These are phyloP conservation scores for Delphinella strobiligena DNA, from an alignment of 2,329 filamentous ascomycete species.

Conservation along the genomic window DNA sequence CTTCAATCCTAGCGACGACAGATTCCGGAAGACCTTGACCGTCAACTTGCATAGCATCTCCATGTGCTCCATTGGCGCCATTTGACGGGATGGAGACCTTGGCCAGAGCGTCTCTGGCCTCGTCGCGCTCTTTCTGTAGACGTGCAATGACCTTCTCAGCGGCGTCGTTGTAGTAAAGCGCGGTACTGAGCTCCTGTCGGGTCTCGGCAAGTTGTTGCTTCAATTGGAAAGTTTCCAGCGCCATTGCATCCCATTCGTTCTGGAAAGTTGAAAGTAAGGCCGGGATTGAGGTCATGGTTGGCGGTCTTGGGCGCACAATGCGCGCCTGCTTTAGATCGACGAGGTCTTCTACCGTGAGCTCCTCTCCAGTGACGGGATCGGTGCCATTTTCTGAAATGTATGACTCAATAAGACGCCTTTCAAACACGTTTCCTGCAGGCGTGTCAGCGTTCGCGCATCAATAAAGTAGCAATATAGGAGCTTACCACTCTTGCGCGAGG, in stretches of 20 bases:
- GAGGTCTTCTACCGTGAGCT: conserved; percentile 72
- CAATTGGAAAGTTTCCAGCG: conserved; percentile 82
- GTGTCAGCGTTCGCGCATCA: conserved; percentile 10
- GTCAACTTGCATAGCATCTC: conserved; percentile 91
- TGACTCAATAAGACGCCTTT: conserved; percentile 88
- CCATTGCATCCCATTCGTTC: conserved; percentile 94
- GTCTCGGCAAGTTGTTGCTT: conserved; percentile 83
- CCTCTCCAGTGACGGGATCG: conserved; percentile 80
- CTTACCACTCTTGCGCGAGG: conserved; percentile 86
- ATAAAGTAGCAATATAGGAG: conserved; percentile 10
- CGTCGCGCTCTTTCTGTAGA: conserved; percentile 80
- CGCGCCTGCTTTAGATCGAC: conserved; percentile 74
- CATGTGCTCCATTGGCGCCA: conserved; percentile 38
- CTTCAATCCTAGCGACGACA: conserved; percentile 61
- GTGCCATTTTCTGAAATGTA: conserved; percentile 89
- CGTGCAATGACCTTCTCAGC: conserved; percentile 91
- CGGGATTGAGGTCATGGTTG: conserved; percentile 90
- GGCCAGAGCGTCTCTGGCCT: conserved; percentile 78
- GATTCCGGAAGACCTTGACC: conserved; percentile 61
- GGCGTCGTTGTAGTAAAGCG: conserved; percentile 93
- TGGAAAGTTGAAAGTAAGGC: conserved; percentile 90
- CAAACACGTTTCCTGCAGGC: conserved; percentile 67
- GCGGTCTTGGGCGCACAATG: conserved; percentile 78
- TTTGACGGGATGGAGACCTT: conserved; percentile 59
- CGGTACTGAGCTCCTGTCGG: conserved; percentile 82